These are phyloP conservation scores for Grifola frondosa DNA, from an alignment of 1,284 basidiomycete species.

Conservation along the genomic window DNA sequence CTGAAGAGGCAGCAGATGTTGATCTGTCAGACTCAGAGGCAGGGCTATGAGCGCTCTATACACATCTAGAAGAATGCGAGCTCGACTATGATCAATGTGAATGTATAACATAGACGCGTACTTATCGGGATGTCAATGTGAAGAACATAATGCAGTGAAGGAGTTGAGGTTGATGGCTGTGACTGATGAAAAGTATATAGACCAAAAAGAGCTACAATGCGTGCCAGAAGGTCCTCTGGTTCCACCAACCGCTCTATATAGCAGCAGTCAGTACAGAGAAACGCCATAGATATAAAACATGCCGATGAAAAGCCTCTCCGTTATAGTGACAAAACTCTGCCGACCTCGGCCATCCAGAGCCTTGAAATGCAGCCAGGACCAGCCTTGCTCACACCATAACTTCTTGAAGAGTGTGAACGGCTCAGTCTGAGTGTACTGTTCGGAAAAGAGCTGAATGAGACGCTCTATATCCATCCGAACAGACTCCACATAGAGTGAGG, in stretches of 20 bases:
- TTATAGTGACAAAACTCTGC: constrained; percentile 55
- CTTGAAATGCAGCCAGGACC: constrained; percentile 72
- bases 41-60: constrained; percentile 47
- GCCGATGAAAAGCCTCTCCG: constrained; percentile 68
- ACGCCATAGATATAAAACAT: constrained; percentile 15
- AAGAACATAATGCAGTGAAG: constrained; percentile 44
- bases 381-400: constrained; percentile 65
- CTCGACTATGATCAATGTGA: constrained; percentile 1
- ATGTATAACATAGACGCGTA: constrained; percentile 29
- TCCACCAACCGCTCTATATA: constrained; percentile 51
- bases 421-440: constrained; percentile 40
- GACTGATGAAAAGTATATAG: constrained; percentile 66
- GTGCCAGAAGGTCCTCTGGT: constrained; percentile 47
- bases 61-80: constrained; percentile 43
- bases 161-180: constrained; percentile 56
- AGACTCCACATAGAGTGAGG: constrained; percentile 65
- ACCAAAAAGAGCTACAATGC: constrained; percentile 61
- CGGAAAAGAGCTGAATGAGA: constrained; percentile 50
- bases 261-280: constrained; percentile 3
- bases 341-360: constrained; percentile 64
- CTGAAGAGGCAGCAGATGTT: constrained; percentile 44
- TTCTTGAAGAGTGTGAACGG: constrained; percentile 70
- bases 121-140: constrained; percentile 61
- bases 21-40: constrained; percentile 40
- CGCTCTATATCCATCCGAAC: constrained; percentile 61